These are phyloP conservation scores for Rhizoclosmatium globosum DNA, from an alignment of 192 early-diverging fungal species.

Conservation along the genomic window DNA sequence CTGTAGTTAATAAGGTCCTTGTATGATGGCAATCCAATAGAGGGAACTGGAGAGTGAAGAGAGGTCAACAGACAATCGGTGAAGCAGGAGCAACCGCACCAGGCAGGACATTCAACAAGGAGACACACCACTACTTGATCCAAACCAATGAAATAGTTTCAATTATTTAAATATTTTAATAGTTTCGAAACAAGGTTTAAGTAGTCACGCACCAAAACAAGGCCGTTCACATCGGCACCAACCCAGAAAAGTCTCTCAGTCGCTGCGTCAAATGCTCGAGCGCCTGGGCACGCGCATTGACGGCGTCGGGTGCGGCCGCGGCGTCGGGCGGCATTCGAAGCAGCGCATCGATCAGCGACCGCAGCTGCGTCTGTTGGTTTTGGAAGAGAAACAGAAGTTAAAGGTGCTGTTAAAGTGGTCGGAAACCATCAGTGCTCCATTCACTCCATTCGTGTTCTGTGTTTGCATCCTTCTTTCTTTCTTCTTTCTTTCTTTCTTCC, in stretches of 20 bases:
- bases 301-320: not conserved
- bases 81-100: not conserved
- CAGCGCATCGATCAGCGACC: not conserved
- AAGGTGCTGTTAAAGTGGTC: no score
- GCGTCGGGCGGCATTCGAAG: not conserved
- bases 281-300: not conserved
- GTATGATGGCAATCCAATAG: constrained; percentile 7
- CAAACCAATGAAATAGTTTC: not conserved
- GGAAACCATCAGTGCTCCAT: no score
- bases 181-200: not conserved
- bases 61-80: not conserved
- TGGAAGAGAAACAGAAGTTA: not conserved
- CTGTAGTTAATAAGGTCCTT: constrained; percentile 21
- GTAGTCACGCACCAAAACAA: not conserved
- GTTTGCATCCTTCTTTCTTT: no score
- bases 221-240: not conserved
- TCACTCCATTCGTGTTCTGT: no score
- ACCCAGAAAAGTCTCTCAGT: not conserved
- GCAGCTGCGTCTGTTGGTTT: not conserved
- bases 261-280: not conserved
- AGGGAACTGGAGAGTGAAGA: not conserved
- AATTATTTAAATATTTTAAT: not conserved
- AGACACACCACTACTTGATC: not conserved
- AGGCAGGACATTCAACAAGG: not conserved
- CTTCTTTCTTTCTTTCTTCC: no score